phyloP scores from a whole-genome alignment of 495 filamentous ascomycete genomes.

The Xylaria acuta region DNA sequence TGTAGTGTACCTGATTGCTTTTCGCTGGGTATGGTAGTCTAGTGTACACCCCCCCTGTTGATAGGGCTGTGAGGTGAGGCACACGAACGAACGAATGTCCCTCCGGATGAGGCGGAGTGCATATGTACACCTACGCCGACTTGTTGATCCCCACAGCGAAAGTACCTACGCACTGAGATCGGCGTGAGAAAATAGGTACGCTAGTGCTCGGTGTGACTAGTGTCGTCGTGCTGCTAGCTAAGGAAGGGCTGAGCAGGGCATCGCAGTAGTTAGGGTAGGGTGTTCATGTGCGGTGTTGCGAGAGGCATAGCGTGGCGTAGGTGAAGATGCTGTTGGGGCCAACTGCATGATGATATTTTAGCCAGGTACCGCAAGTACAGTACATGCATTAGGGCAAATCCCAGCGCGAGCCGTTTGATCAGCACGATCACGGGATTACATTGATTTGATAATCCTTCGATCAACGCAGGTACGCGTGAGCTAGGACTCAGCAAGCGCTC shows the following conservation, averaged over 20 bases:
- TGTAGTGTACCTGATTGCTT: neutral
- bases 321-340: conserved; percentile 10
- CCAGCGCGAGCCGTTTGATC: conserved; percentile 13
- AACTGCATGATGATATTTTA: conserved; percentile 8
- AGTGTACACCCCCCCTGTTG: neutral
- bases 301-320: neutral
- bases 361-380: conserved; percentile 23
- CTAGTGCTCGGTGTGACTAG: conserved; percentile 21
- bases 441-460: conserved; percentile 11
- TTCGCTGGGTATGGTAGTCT: neutral
- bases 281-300: neutral
- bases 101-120: conserved; percentile 22
- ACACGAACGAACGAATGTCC: neutral
- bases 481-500: neutral
- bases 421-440: conserved; percentile 21
- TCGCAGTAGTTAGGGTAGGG: neutral
- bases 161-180: conserved; percentile 6
- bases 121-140: neutral
- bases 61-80: conserved; percentile 20
- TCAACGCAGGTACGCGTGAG: conserved; percentile 26
- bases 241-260: conserved; percentile 14
- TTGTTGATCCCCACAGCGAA: conserved; percentile 10
- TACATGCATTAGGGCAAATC: conserved; percentile 12
- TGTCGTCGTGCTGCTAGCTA: conserved; percentile 19
- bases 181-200: conserved; percentile 27